A percentile compares a stretch with the other conserved stretches of the same genome.
Evolutionary conservation across 371 early-diverging fungal genomes (phyloP).

Genomic region (Syncephalastrum racemosum): DNA sequence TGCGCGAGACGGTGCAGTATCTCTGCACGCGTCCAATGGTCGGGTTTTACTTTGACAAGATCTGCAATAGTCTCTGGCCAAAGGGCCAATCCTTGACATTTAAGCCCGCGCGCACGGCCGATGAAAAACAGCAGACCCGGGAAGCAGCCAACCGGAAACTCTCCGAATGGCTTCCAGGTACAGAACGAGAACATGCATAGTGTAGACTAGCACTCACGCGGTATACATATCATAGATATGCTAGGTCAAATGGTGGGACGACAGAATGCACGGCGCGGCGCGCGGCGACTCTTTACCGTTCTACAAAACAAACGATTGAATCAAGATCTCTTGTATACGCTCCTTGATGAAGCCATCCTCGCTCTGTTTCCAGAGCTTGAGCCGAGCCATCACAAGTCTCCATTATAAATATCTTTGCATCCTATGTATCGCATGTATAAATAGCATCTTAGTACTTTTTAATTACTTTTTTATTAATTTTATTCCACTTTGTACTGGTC

Average conservation of each 20-base stretch:
- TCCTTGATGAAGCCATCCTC: conserved; percentile 73
- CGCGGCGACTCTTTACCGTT: conserved; percentile 66
- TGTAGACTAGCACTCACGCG: background rate
- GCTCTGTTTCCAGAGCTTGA: conserved; percentile 70
- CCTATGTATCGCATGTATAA: too few species aligned
- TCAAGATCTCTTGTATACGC: conserved; percentile 68
- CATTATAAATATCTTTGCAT: too few species aligned
- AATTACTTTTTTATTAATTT: too few species aligned
- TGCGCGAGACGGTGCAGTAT: conserved; percentile 42
- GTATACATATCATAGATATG: conserved; percentile 40
- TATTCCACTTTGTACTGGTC: too few species aligned
- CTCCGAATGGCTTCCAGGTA: conserved; percentile 64
- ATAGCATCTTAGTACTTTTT: too few species aligned
- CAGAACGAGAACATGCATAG: background rate
- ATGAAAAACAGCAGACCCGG: conserved; percentile 55
- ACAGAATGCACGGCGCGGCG: conserved; percentile 81
- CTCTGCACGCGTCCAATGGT: conserved; percentile 46
- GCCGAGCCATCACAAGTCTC: too few species aligned
- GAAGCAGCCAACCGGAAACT: conserved; percentile 69
- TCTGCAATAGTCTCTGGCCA: conserved; percentile 56
- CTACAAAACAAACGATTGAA: conserved; percentile 80
- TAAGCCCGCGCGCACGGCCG: conserved; percentile 45
- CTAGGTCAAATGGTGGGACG: conserved; percentile 83
- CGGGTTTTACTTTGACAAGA: conserved; percentile 33
- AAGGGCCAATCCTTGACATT: conserved; percentile 36